These are phyloP conservation scores for Citrullus colocynthis DNA, from an alignment of 306 rosid species.

Conservation along the genomic window DNA sequence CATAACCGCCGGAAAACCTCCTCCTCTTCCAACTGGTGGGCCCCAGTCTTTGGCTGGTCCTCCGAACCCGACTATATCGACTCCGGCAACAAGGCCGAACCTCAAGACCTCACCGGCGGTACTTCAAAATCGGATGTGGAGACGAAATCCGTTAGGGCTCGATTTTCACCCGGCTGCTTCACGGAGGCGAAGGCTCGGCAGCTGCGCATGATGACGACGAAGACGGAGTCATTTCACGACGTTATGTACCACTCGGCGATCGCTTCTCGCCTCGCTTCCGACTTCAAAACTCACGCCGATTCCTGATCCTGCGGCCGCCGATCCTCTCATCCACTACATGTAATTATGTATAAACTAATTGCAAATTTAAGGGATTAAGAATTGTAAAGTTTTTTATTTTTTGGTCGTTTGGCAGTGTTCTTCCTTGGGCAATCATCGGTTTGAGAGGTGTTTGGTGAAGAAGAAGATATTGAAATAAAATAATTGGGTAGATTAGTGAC, in stretches of 20 bases:
- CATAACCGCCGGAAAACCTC: slow-evolving; percentile 17
- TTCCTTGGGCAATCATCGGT: background rate
- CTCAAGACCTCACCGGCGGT: slow-evolving; percentile 1
- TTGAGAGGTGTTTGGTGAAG: background rate
- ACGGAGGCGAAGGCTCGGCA: slow-evolving; percentile 83
- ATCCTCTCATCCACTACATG: background rate
- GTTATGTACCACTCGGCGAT: slow-evolving; percentile 92
- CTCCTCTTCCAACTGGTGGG: slow-evolving; percentile 56
- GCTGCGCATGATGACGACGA: slow-evolving; percentile 56
- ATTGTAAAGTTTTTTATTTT: background rate
- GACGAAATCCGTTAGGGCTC: slow-evolving; percentile 16
- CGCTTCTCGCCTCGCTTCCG: slow-evolving; percentile 83
- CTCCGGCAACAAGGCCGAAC: slow-evolving; percentile 15
- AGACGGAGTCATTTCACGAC: slow-evolving; percentile 56
- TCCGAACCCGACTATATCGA: slow-evolving; percentile 78
- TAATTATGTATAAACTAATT: background rate
- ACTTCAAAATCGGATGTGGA: slow-evolving; percentile 2
- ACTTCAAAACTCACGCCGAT: slow-evolving; percentile 26
- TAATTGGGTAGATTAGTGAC: background rate
- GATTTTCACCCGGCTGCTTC: slow-evolving; percentile 56
- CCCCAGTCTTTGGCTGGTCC: slow-evolving; percentile 70
- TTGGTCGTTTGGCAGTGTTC: background rate
- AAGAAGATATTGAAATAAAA: background rate
- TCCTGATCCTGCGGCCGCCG: background rate
- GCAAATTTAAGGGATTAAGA: background rate